Base-by-base conservation (phyloP, 257 asterid species). In the Scutellaria minor region DNA sequence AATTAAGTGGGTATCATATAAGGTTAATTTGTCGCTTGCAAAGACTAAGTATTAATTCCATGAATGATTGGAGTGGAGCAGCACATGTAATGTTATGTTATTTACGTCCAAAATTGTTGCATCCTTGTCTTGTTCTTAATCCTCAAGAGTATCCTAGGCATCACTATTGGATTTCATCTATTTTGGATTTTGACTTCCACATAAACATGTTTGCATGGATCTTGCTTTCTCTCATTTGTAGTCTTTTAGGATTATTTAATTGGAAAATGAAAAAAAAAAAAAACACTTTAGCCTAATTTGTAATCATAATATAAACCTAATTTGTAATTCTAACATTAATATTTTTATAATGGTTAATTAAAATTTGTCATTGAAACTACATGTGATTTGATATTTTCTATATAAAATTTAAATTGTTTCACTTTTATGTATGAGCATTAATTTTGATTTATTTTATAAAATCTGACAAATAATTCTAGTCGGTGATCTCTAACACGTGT, bases 91-190 rank as follows among this genome's bases (percentile, higher is more conserved):
- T 81, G 81, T 53, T 51, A 64, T 47, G 39, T 1, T 50, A 35
- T 27, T 22, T 31, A 35, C 44, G 35, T 68, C 66, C 67, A 58
- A 69, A 44, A 15, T 76, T 54, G 55, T 20, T 64, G 55, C 58
- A 66, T 22, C 9, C 27, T 72, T 72, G 75, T 78, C 78, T 60
- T 20, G 47, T 73, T 71, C 45, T 64, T 24, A 24, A 24, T 24
- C 9, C 71, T 18, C 0, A 4, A 69, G 79, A 79, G 83, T 62
- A 79, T 79, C 79, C 83, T 64, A 78, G 61, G 79, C 83, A 68
- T 27, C 63, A 54, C 20, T 63, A 44, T 44, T 54, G 18, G 7
- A 59, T 60, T 13, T 15, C 15, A 24, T 44, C 70, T 40, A n/a
- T 24, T 46, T 54, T 77, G 18, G 53, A 54, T 64, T 65, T 37